Evolutionary conservation across 305 asterid species (phyloP), one percentile per base, ranked within the genome.

Genomic region (Solanum hybrid): DNA sequence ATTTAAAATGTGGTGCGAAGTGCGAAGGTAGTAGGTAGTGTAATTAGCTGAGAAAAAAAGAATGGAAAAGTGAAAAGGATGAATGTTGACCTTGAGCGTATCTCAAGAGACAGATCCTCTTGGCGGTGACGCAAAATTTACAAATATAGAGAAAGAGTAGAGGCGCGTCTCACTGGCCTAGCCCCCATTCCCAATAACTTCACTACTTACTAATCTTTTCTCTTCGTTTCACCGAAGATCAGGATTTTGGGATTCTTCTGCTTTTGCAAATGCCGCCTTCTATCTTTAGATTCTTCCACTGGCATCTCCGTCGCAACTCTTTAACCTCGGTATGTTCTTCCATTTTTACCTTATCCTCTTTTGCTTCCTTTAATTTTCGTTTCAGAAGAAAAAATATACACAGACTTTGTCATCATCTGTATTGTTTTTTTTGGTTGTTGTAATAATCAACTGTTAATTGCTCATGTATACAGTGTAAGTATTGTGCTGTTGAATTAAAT

Each of bases 261-360:
- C 71, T 87, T 18, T 69, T 42, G 39, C 64, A 87, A 69, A 87
- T 87, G 89, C 89, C 93, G 89, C 89, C 91, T 87, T 93, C 92
- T 93, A 81, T 95, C 86, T 89, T 93, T 90, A 94, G 89, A 93
- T 87, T 91, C 89, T 87, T 93, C 82, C 90, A 82, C 76, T 91
- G 93, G 92, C 94, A 89, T 85, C 89, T 78, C 89, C 88, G 89
- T 90, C 85, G 85, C 36, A 91, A 91, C 86, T 93, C 91, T 86
- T 92, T 92, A 90, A 80, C 35, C 92, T 92, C 90, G 82, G 97
- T 96, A 93, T 37, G 94, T 86, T 64, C 12, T 64, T 73, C 75
- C 76, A 36, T 11, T 46, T 73, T 83, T 61, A 9, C 18, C 3
- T 61, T 46, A 90, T 26, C 11, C 18, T 10, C 13, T 51, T 77